Evolutionary conservation across 2,329 filamentous ascomycete species (phyloP), one percentile per base, ranked within the genome.

Genomic region (Cytospora leucostoma): DNA sequence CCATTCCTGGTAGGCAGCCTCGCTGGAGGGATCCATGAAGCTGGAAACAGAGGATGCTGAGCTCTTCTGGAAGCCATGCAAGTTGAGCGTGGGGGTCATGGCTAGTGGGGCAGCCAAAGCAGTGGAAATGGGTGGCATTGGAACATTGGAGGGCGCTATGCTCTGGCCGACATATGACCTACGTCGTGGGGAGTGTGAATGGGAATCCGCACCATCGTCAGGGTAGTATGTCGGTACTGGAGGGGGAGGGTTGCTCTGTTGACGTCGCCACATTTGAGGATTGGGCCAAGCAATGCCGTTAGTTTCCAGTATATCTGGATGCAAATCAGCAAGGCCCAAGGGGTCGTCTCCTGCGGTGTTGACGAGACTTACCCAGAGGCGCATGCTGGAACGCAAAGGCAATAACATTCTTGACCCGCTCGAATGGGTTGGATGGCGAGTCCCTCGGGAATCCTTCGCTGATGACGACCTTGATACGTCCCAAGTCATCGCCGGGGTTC

Each of bases 381-480:
- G 90, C 92, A 78, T 95, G 91, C 71, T 95, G 91, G 70, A 96
- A 96, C 1, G 92, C 88, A 74, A 96, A 95, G 15, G 84, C 84
- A 32, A 93, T 84, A 52, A 92, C 75, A 70, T 93, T 91, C 71
- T 88, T 90, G 66, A 90, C 78, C 49, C 86, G 80, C 69, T 91
- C 87, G 67, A 90, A 85, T 0, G 85, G 83, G 50, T 78, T 75
- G 2, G 78, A 76, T 1, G 76, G 62, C 2, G 78, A 84, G 64
- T 83, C 80, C 44, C 86, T 79, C 11, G 82, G 79, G 63, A 92
- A 87, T 0, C 90, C 88, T 71, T 94, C 91, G 55, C 89, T 87
- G 63, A 96, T 83, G 60, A 93, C 74, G 33, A 96, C 75, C 72
- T 89, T 92, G 76, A 96, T 89, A 8, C 91, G 85, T 7, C 92